Conservation (phyloP, 1,284 basidiomycete genomes). For the Boletus sp. region DNA sequence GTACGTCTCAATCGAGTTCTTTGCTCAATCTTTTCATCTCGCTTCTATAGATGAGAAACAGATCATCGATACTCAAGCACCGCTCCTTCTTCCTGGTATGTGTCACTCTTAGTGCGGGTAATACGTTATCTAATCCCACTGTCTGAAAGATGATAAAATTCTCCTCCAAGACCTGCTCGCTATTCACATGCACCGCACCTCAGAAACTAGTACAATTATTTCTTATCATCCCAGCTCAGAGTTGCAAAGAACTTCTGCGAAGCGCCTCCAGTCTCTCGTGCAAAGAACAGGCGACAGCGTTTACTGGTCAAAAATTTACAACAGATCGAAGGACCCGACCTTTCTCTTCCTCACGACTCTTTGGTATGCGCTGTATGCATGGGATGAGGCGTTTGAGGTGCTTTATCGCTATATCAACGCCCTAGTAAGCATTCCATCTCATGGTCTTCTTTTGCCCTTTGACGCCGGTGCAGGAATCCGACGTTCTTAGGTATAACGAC, state of each 20-base stretch:
- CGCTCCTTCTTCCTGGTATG: constrained; percentile 37
- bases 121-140: background rate
- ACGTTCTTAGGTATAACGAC: constrained; percentile 37
- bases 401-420: constrained; percentile 45
- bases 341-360: constrained; percentile 50
- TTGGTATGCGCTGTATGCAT: constrained; percentile 57
- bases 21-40: background rate
- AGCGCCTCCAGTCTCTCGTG: constrained; percentile 33
- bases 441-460: background rate
- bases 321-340: constrained; percentile 45
- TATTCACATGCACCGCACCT: constrained; percentile 39
- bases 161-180: constrained; percentile 36
- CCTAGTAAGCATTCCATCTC: constrained; percentile 34
- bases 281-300: constrained; percentile 40
- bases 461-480: constrained; percentile 37
- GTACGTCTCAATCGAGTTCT: constrained; percentile 6
- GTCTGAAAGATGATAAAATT: constrained; percentile 20
- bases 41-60: constrained; percentile 25
- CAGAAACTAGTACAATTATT: constrained; percentile 38
- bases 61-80: constrained; percentile 49
- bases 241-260: constrained; percentile 32
- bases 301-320: constrained; percentile 53
- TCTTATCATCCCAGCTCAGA: constrained; percentile 38
- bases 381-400: constrained; percentile 53
- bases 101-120: background rate